Conservation (phyloP, 495 filamentous ascomycete genomes). For the Penicillium macrosclerotiorum region DNA sequence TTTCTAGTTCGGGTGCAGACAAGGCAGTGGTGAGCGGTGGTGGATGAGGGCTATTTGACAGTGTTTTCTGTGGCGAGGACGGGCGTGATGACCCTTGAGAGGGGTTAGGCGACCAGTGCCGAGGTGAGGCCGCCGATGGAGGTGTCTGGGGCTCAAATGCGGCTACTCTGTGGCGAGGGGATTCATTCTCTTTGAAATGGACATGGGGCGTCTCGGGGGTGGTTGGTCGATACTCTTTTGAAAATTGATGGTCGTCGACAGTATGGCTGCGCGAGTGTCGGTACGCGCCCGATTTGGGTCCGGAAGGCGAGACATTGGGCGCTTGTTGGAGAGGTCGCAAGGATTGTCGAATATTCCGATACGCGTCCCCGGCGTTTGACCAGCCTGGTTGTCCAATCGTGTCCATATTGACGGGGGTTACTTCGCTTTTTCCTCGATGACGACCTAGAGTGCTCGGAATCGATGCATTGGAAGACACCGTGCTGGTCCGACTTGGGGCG, state of each 20-base stretch:
- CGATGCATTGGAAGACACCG: conserved; percentile 74
- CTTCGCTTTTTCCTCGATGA: conserved; percentile 76
- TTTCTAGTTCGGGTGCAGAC: conserved; percentile 68
- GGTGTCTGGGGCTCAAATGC: conserved; percentile 28
- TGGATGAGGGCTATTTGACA: conserved; percentile 42
- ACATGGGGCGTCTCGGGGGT: conserved; percentile 31
- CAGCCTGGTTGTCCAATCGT: conserved; percentile 15
- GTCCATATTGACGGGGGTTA: conserved; percentile 38
- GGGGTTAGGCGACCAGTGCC: conserved; percentile 25
- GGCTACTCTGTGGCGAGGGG: conserved; percentile 23
- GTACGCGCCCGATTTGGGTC: conserved; percentile 25
- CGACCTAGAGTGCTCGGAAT: conserved; percentile 55
- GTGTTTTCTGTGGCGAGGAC: conserved; percentile 40
- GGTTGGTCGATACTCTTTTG: conserved; percentile 34
- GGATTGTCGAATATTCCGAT: conserved; percentile 71
- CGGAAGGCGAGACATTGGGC: conserved; percentile 49
- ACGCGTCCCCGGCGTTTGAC: conserved; percentile 55
- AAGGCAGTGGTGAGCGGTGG: conserved; percentile 48
- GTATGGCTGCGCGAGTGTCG: conserved; percentile 48
- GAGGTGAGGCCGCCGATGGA: conserved; percentile 33
- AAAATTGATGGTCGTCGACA: conserved; percentile 36
- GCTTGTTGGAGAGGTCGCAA: conserved; percentile 73
- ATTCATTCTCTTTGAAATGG: conserved; percentile 34
- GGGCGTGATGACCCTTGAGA: conserved; percentile 31
- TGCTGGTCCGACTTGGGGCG: conserved; percentile 70